These are phyloP conservation scores for Grosmannia huntii DNA, from an alignment of 2,329 filamentous ascomycete species.

Conservation along the genomic window DNA sequence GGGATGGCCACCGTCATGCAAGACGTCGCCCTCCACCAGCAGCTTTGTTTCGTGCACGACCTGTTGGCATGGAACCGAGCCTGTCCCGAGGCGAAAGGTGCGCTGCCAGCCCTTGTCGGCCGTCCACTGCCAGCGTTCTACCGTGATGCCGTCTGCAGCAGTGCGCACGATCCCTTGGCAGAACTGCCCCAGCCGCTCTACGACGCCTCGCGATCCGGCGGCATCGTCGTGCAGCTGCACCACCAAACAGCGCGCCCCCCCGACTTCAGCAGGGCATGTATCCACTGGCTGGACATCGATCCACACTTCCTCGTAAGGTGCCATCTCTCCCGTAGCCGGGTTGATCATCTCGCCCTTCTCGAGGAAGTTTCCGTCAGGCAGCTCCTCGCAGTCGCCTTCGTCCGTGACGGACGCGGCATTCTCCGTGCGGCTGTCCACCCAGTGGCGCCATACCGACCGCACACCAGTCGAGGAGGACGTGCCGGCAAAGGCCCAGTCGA, in stretches of 20 bases:
- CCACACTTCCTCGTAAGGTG: slow-evolving; percentile 58
- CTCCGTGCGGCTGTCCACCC: slow-evolving; percentile 40
- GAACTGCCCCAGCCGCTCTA: slow-evolving; percentile 39
- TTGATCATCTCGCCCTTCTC: slow-evolving; percentile 51
- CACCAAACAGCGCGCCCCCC: slow-evolving; percentile 23
- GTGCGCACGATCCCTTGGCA: slow-evolving; percentile 43
- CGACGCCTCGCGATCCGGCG: slow-evolving; percentile 29
- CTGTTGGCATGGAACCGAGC: slow-evolving; percentile 4
- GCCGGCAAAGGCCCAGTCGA: slow-evolving; percentile 58
- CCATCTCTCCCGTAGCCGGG: slow-evolving; percentile 34
- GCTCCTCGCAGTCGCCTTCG: slow-evolving; percentile 41
- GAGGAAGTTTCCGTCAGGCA: slow-evolving; percentile 27
- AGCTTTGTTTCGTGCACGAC: not conserved
- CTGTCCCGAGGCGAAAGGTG: slow-evolving; percentile 1
- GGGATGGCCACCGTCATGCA: not conserved
- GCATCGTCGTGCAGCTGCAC: slow-evolving; percentile 24
- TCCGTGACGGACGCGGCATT: slow-evolving; percentile 31
- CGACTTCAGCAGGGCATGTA: slow-evolving; percentile 2
- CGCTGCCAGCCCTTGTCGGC: not conserved
- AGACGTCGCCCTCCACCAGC: not conserved
- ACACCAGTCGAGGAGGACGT: slow-evolving; percentile 26
- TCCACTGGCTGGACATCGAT: slow-evolving; percentile 21
- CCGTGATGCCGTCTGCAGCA: slow-evolving; percentile 25
- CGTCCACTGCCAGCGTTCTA: slow-evolving; percentile 42
- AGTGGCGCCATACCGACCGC: slow-evolving; percentile 41